phyloP scores from a whole-genome alignment of 495 filamentous ascomycete species.

The Letharia lupina region DNA sequence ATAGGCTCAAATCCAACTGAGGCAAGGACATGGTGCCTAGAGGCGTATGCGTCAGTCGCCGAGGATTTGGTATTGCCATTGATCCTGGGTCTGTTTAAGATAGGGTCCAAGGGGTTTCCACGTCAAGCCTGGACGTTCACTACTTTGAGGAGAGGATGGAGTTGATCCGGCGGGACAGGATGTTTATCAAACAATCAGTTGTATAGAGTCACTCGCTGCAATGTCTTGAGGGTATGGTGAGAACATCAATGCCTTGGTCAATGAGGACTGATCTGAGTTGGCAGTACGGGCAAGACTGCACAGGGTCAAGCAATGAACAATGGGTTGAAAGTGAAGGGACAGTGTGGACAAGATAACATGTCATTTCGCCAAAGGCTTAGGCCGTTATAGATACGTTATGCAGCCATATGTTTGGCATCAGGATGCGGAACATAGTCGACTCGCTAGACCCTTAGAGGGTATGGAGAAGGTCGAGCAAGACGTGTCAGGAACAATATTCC shows the following conservation, averaged over 20 bases:
- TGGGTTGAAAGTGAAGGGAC: neutral
- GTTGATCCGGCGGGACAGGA: neutral
- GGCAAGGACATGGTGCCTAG: constrained; percentile 5
- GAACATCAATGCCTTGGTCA: neutral
- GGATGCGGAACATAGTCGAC: constrained; percentile 1
- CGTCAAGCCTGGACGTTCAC: neutral
- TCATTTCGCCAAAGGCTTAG: neutral
- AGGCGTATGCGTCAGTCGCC: neutral
- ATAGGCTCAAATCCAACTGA: constrained; percentile 5
- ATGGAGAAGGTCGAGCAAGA: neutral
- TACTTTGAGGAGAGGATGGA: neutral
- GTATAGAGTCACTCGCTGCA: neutral
- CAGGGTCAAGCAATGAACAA: neutral
- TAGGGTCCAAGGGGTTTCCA: neutral
- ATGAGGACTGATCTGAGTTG: neutral
- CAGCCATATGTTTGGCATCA: constrained; percentile 11
- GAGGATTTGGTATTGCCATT: neutral
- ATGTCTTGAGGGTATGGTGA: neutral
- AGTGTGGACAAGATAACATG: neutral
- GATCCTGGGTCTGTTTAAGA: neutral
- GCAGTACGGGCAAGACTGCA: neutral
- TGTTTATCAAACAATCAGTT: neutral
- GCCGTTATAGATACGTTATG: constrained; percentile 3
- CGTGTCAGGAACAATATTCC: constrained; percentile 1
- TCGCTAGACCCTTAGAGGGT: neutral